These are phyloP conservation scores for Podospora didyma DNA, from an alignment of 495 filamentous ascomycete species.

Conservation along the genomic window DNA sequence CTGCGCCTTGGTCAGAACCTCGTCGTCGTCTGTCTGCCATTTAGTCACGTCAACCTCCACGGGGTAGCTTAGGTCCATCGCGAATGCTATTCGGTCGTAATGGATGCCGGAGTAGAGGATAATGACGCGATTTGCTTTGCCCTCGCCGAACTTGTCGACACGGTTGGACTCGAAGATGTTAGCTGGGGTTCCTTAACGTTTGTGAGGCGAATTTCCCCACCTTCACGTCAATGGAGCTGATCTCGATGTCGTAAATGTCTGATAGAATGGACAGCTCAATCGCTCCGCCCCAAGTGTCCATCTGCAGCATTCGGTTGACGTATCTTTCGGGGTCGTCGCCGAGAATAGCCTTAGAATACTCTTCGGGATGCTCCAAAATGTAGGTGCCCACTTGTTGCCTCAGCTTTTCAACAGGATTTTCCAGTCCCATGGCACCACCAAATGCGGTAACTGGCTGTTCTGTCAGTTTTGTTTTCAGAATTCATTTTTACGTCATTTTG, in stretches of 20 bases:
- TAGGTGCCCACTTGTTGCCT: constrained; percentile 76
- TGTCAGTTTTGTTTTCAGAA: background rate
- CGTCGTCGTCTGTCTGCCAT: constrained; percentile 64
- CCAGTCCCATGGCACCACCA: constrained; percentile 59
- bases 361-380: constrained; percentile 67
- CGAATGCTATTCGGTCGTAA: constrained; percentile 86
- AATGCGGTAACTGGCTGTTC: constrained; percentile 63
- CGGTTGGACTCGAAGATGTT: constrained; percentile 25
- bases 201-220: constrained; percentile 10
- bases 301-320: constrained; percentile 76
- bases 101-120: constrained; percentile 93
- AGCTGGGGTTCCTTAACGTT: background rate
- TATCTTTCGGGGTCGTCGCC: constrained; percentile 73
- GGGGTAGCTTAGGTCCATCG: constrained; percentile 56
- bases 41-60: constrained; percentile 74
- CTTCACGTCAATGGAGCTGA: constrained; percentile 73
- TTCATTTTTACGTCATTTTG: no score
- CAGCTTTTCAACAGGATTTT: constrained; percentile 48
- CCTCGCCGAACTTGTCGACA: constrained; percentile 77
- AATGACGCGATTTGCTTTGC: constrained; percentile 63
- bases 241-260: constrained; percentile 82
- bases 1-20: constrained; percentile 62
- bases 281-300: constrained; percentile 84
- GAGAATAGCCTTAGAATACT: constrained; percentile 72
- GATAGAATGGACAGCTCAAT: constrained; percentile 87